Evolutionary conservation across 257 asterid species (phyloP).

Genomic region (Solanum bulbocastanum): DNA sequence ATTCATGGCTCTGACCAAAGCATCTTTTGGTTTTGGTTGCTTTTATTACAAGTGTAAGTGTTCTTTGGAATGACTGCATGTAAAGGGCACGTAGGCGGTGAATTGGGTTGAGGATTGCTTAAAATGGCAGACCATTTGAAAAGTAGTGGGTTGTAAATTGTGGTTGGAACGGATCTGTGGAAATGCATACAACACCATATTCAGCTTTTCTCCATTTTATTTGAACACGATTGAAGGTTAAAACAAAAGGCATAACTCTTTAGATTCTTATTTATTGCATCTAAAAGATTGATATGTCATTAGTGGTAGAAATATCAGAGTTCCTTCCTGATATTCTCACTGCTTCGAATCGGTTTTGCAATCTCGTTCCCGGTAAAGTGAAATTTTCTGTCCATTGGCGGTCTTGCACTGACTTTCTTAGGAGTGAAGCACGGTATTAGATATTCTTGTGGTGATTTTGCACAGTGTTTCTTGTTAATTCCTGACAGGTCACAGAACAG

Average conservation of each 20-base stretch:
- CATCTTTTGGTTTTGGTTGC: background rate
- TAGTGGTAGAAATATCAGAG: background rate
- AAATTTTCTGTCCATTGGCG: background rate
- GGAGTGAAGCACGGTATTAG: background rate
- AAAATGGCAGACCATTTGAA: background rate
- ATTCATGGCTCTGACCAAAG: background rate
- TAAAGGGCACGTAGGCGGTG: background rate
- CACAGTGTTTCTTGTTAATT: background rate
- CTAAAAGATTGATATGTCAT: background rate
- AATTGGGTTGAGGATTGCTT: background rate
- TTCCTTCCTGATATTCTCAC: background rate
- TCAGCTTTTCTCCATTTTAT: background rate
- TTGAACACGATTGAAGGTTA: background rate
- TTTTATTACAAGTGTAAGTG: background rate
- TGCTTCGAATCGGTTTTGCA: background rate
- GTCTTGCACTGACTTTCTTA: background rate
- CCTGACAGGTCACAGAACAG: background rate
- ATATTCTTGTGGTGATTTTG: background rate
- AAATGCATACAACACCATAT: background rate
- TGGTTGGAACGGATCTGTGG: background rate
- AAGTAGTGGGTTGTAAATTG: background rate
- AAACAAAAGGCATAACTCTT: background rate
- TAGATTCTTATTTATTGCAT: background rate
- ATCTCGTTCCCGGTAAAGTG: background rate
- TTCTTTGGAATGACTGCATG: background rate